These are phyloP conservation scores for Phyllosticta capitalensis DNA, from an alignment of 2,329 filamentous ascomycete species.

Conservation along the genomic window DNA sequence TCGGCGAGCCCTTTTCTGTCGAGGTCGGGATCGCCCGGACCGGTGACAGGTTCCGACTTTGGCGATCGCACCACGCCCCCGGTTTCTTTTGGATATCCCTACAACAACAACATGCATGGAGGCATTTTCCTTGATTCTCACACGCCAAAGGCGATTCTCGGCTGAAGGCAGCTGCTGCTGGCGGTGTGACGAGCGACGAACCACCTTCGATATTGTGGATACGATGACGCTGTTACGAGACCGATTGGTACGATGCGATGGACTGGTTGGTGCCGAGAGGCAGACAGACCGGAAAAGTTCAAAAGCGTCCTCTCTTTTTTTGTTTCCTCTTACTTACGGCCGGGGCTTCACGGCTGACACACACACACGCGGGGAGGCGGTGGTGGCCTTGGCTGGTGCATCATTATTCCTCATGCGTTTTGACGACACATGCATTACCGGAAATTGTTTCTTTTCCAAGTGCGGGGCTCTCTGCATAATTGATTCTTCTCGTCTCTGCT, in stretches of 20 bases:
- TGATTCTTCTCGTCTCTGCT: neutral
- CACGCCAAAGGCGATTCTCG: constrained; percentile 34
- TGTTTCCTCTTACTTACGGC: too few relatives aligned
- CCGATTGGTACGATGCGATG: constrained; percentile 23
- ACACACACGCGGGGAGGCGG: neutral
- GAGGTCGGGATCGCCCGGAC: constrained; percentile 34
- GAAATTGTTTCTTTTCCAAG: constrained; percentile 6
- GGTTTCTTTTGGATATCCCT: constrained; percentile 33
- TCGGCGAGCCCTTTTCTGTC: constrained; percentile 27
- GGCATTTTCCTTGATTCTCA: constrained; percentile 38
- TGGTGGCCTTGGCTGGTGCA: constrained; percentile 4
- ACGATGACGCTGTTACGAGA: constrained; percentile 27
- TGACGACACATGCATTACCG: constrained; percentile 4
- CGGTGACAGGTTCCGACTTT: constrained; percentile 30
- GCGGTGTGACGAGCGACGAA: neutral
- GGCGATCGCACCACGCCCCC: constrained; percentile 31
- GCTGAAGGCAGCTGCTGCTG: constrained; percentile 14
- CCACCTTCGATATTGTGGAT: constrained; percentile 22
- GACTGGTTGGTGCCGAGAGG: constrained; percentile 16
- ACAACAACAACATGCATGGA: constrained; percentile 31
- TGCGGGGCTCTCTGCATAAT: neutral
- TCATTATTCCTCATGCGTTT: constrained; percentile 8
- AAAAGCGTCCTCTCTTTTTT: neutral
- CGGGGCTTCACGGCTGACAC: neutral
- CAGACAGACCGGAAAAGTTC: neutral